Conservation (phyloP, 129 eudicot genomes). For the Centaurea solstitialis region DNA sequence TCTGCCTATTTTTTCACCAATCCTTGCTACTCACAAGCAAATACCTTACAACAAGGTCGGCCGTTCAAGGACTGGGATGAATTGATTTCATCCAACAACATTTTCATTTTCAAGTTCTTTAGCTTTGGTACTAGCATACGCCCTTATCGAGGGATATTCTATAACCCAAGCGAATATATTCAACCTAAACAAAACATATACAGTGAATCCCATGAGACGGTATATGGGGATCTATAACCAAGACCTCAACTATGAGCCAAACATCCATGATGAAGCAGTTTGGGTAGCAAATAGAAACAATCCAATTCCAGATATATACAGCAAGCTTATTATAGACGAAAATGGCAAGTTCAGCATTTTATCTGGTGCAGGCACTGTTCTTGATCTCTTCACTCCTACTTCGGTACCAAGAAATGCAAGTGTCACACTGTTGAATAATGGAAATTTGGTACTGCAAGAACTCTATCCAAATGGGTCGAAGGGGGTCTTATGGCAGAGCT, state of each 20-base stretch:
- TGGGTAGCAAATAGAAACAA: conserved; percentile 52
- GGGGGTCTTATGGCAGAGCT: conserved; percentile 41
- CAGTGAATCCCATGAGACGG: not conserved
- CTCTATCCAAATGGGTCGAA: conserved; percentile 24
- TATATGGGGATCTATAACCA: not conserved
- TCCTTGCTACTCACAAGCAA: too few species aligned
- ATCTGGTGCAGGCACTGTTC: conserved; percentile 1
- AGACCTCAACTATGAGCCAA: not conserved
- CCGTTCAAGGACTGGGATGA: conserved; percentile 1
- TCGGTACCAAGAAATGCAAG: conserved; percentile 4
- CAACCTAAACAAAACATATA: not conserved
- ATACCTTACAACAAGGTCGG: conserved; percentile 2
- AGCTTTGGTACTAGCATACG: too few species aligned
- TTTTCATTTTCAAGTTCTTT: too few species aligned
- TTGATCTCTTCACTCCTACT: conserved; percentile 6
- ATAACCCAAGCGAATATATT: not conserved
- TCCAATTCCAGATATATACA: conserved; percentile 26
- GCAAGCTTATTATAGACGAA: conserved; percentile 20
- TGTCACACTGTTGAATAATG: conserved; percentile 20
- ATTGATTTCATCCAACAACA: too few species aligned
- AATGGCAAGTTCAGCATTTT: conserved; percentile 22
- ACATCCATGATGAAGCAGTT: conserved; percentile 15
- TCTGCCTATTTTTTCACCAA: too few species aligned
- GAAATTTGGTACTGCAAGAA: conserved; percentile 34
- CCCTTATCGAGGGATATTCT: conserved; percentile 45